Conservation (phyloP, 179 eudicot genomes). For the Carnegiea gigantea region DNA sequence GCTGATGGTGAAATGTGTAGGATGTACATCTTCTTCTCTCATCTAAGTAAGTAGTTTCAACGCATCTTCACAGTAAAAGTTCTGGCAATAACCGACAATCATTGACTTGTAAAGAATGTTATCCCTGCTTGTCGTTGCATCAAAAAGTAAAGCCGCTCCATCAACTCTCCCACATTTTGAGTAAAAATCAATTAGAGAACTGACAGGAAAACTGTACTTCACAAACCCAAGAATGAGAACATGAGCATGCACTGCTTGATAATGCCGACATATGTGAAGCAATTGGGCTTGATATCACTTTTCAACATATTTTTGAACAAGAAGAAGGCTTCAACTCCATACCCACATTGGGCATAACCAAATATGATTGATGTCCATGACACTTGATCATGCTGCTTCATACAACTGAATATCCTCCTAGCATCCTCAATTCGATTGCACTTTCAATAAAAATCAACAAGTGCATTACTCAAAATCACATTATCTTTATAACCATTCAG, state of each 20-base stretch:
- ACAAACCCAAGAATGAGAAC: constrained; percentile 31
- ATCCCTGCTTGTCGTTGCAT: constrained; percentile 21
- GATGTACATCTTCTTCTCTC: constrained; percentile 23
- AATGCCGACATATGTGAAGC: constrained; percentile 35
- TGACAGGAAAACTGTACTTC: constrained; percentile 19
- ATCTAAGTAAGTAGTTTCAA: constrained; percentile 27
- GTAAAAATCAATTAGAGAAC: constrained; percentile 34
- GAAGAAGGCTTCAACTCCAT: constrained; percentile 19
- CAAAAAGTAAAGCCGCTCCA: constrained; percentile 26
- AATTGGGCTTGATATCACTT: constrained; percentile 32
- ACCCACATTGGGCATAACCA: constrained; percentile 29
- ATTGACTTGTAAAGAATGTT: constrained; percentile 36
- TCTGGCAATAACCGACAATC: constrained; percentile 37
- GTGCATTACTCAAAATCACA: constrained; percentile 35
- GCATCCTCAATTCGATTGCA: constrained; percentile 32
- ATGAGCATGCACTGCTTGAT: constrained; percentile 35
- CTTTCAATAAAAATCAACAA: constrained; percentile 45
- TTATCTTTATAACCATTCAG: constrained; percentile 33
- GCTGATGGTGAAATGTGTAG: constrained; percentile 33
- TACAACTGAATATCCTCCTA: constrained; percentile 35
- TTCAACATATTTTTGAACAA: constrained; percentile 37
- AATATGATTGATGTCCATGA: constrained; percentile 41
- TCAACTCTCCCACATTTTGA: constrained; percentile 32
- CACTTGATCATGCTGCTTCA: constrained; percentile 38
- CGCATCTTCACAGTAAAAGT: constrained; percentile 28